Base-by-base conservation (phyloP, 176 grass and related monocot genomes). In the Pontederia paniculata region DNA sequence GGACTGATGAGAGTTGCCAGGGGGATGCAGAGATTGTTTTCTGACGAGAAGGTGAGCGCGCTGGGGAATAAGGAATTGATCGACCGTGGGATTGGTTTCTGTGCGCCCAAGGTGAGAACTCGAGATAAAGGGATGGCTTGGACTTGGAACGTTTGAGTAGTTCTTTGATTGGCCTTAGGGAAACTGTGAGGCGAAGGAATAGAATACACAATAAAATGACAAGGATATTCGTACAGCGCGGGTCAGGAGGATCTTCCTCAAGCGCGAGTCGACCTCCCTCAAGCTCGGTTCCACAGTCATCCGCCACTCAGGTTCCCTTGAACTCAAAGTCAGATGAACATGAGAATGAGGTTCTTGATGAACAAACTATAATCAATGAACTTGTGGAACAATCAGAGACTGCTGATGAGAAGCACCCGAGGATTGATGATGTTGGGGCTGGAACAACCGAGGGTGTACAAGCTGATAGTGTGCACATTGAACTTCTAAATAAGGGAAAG, bases 141-240 rank as follows among this genome's bases (percentile, higher is more conserved):
- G 72, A 43, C 68, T 50, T 71, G 19, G 25, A 43, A 52, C 23
- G 45, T 70, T 51, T 65, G 72, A 76, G 25, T n/a, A 43, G 21
- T 60, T 54, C 21, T 42, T 48, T 22, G 54, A 28, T 69, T 66
- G 41, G 63, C 67, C 56, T 70, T 68, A 71, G 42, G 42, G 25
- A 43, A 67, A 66, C 49, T 46, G 56, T 66, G 44, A 17, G 53
- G 45, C 9, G 66, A 62, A 20, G 31, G 46, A 16, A 69, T 70
- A 6, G 48, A 44, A 28, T 21, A 23, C 48, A 22, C 56, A 52
- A 10, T 37, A 81, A 72, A 71, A 99, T 99, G 94, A 99, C 94
- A 78, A 83, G 83, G 75, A 99, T 99, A 65, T 88, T 82, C 58
- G 83, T 99, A 69, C 78, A 86, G 75, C 87, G 94, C 42, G 94